A percentile compares a stretch with the other conserved stretches of the same genome.
These are phyloP conservation scores for Pyrus betulifolia DNA, from an alignment of 306 rosid species.

Conservation along the genomic window DNA sequence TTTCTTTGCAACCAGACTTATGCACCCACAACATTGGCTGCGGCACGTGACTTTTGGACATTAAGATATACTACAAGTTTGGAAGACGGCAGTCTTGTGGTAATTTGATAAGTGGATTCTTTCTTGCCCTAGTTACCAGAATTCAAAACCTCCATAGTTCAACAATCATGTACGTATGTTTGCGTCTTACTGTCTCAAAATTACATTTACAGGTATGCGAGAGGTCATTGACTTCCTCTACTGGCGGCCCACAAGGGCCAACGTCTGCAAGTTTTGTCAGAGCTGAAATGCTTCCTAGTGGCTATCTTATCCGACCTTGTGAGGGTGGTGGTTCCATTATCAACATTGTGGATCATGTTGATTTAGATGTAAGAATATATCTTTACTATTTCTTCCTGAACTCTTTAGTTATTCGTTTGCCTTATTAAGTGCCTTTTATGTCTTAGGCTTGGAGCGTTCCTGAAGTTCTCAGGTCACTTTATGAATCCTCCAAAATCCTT, in stretches of 20 bases:
- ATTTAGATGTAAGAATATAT: constrained; percentile 55
- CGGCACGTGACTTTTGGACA: constrained; percentile 96
- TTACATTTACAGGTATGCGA: constrained; percentile 61
- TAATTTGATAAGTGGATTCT: constrained; percentile 10
- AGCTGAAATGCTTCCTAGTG: constrained; percentile 97
- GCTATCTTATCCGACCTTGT: constrained; percentile 80
- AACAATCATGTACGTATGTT: not conserved
- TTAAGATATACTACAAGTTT: constrained; percentile 74
- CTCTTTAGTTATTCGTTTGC: not conserved
- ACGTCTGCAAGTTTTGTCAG: constrained; percentile 63
- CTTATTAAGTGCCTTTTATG: not conserved
- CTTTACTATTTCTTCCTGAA: not conserved
- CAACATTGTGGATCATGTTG: constrained; percentile 88
- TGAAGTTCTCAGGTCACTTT: constrained; percentile 91
- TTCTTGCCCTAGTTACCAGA: no score
- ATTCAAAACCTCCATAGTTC: no score
- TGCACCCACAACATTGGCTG: constrained; percentile 94
- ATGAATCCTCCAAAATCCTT: constrained; percentile 83
- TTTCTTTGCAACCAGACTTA: constrained; percentile 48
- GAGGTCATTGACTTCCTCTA: constrained; percentile 77
- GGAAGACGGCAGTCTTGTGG: constrained; percentile 99
- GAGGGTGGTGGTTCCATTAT: constrained; percentile 97
- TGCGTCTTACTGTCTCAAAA: not conserved
- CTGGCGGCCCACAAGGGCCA: constrained; percentile 86
- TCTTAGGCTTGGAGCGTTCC: constrained; percentile 93